Conservation (phyloP, 805 yeast species). For the Cyberlindnera amylophila region DNA sequence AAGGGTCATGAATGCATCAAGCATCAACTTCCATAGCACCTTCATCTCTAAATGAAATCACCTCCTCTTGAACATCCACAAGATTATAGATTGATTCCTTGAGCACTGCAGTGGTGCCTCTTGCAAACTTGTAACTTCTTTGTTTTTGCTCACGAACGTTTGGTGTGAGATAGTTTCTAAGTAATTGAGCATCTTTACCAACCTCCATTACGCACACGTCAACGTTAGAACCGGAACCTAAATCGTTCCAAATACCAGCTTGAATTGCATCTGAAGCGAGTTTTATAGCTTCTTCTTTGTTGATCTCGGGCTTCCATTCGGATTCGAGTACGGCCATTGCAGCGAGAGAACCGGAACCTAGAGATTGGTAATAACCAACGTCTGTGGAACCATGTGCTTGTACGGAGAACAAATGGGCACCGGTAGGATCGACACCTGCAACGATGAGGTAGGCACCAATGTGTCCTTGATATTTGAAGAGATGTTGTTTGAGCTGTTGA, state of each 20-base stretch:
- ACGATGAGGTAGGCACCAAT: conserved; percentile 96
- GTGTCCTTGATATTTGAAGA: conserved; percentile 96
- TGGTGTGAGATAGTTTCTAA: conserved; percentile 87
- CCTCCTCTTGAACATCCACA: conserved; percentile 67
- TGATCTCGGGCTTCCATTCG: conserved; percentile 74
- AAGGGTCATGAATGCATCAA: background rate
- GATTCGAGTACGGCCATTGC: conserved; percentile 97
- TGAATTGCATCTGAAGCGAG: conserved; percentile 90
- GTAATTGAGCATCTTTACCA: conserved; percentile 80
- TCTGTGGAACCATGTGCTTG: conserved; percentile 99
- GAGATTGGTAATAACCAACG: conserved; percentile 85
- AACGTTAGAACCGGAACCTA: conserved; percentile 98
- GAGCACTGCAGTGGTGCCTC: conserved; percentile 92
- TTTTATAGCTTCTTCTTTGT: conserved; percentile 86
- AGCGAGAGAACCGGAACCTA: conserved; percentile 96
- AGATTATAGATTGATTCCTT: conserved; percentile 61
- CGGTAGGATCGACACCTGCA: conserved; percentile 97
- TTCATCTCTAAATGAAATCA: conserved; percentile 27
- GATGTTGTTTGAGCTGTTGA: conserved; percentile 90
- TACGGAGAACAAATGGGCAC: conserved; percentile 85
- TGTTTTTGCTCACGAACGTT: conserved; percentile 82
- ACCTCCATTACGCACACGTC: conserved; percentile 96
- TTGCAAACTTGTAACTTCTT: conserved; percentile 75
- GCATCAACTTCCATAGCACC: conserved; percentile 12
- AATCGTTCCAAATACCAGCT: conserved; percentile 98